A percentile compares a stretch with the other conserved stretches of the same genome.
Conservation (phyloP, 495 filamentous ascomycete genomes). For the Aspergillus sclerotioniger region DNA sequence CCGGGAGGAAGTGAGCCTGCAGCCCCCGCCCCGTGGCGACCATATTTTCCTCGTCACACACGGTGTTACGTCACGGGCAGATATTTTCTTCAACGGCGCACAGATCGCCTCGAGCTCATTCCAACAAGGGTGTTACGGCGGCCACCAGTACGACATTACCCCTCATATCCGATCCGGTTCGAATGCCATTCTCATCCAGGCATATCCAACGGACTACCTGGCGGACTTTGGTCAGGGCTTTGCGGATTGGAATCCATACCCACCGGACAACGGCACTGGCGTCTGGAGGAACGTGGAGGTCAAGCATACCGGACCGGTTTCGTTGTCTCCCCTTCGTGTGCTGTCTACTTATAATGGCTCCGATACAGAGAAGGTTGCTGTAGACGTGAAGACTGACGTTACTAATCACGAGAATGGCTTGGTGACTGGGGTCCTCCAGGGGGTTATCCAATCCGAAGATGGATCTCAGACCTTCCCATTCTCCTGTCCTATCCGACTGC, state of each 20-base stretch:
- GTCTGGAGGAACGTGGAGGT: slow-evolving; percentile 63
- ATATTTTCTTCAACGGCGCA: slow-evolving; percentile 60
- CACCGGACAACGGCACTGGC: slow-evolving; percentile 57
- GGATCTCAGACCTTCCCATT: slow-evolving; percentile 20
- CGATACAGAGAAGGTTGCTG: slow-evolving; percentile 27
- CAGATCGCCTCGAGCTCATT: slow-evolving; percentile 44
- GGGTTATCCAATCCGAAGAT: slow-evolving; percentile 30
- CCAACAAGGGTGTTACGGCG: slow-evolving; percentile 58
- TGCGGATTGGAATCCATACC: slow-evolving; percentile 66
- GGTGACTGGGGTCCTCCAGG: slow-evolving; percentile 37
- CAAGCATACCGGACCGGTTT: slow-evolving; percentile 54
- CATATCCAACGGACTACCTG: slow-evolving; percentile 58
- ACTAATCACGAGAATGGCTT: slow-evolving; percentile 46
- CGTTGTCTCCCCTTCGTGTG: slow-evolving; percentile 49
- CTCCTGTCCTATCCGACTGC: slow-evolving; percentile 34
- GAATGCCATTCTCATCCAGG: slow-evolving; percentile 54
- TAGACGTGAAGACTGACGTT: slow-evolving; percentile 47
- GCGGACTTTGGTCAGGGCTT: slow-evolving; percentile 60
- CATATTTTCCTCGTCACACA: slow-evolving; percentile 56
- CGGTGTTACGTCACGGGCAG: slow-evolving; percentile 60
- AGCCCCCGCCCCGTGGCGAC: slow-evolving; percentile 29
- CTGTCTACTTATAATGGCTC: slow-evolving; percentile 40
- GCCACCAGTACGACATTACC: slow-evolving; percentile 55
- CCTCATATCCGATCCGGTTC: slow-evolving; percentile 26
- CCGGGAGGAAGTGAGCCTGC: slow-evolving; percentile 52